These are phyloP conservation scores for Uronychia setigera DNA, from an alignment of 73 alveolate genomes.

Conservation along the genomic window DNA sequence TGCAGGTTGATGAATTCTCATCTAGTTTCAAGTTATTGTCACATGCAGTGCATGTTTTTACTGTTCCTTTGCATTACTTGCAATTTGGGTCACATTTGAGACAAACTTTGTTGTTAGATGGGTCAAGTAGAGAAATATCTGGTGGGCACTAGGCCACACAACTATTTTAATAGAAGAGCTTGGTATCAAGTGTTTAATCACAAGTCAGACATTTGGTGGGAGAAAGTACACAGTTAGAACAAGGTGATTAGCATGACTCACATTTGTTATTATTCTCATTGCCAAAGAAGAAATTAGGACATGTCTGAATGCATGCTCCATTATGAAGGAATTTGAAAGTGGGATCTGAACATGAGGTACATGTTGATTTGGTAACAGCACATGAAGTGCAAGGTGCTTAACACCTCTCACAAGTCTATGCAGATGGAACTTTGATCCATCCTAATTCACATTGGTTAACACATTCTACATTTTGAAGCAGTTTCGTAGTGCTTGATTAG, in stretches of 20 bases:
- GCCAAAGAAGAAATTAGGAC: constrained; percentile 17
- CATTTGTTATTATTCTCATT: constrained; percentile 17
- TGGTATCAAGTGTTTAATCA: neutral
- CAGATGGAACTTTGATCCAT: neutral
- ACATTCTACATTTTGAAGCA: constrained; percentile 9
- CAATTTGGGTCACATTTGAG: constrained; percentile 30
- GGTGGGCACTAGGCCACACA: constrained; percentile 32
- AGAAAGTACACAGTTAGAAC: constrained; percentile 20
- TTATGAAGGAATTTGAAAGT: constrained; percentile 20
- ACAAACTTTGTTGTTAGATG: neutral
- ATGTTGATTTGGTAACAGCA: constrained; percentile 14
- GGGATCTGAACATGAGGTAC: too few relatives aligned
- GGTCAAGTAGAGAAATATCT: constrained; percentile 31
- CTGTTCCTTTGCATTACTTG: constrained; percentile 38
- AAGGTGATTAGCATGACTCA: constrained; percentile 14
- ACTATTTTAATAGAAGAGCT: constrained; percentile 7
- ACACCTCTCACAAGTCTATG: neutral
- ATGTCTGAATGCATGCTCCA: constrained; percentile 4
- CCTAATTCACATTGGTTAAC: neutral
- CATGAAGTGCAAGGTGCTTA: constrained; percentile 23
- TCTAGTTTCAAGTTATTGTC: constrained; percentile 23
- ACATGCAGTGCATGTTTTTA: constrained; percentile 26
- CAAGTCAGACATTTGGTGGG: constrained; percentile 28
- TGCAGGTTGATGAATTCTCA: constrained; percentile 10
- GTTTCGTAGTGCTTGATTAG: constrained; percentile 8